These are phyloP conservation scores for Polychaeton citri DNA, from an alignment of 2,329 filamentous ascomycete genomes.

Conservation along the genomic window DNA sequence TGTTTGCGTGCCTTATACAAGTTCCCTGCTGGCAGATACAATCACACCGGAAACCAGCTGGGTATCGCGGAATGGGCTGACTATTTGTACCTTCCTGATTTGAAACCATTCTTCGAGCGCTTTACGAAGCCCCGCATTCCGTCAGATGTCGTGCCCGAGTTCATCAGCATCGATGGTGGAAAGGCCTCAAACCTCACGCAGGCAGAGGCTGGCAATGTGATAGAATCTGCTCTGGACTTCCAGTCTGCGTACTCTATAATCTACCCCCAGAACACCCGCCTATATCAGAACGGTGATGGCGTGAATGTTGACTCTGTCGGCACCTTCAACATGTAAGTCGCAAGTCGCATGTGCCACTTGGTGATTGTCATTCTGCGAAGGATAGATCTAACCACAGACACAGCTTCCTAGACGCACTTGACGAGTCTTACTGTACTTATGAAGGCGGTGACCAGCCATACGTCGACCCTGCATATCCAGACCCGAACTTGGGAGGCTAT, in stretches of 20 bases:
- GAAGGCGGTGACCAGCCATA: slow-evolving; percentile 9
- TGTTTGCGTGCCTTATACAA: slow-evolving; percentile 13
- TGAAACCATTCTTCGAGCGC: slow-evolving; percentile 11
- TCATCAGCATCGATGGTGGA: slow-evolving; percentile 13
- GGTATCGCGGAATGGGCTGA: slow-evolving; percentile 12
- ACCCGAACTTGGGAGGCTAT: slow-evolving; percentile 5
- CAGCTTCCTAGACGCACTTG: background rate
- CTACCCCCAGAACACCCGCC: slow-evolving; percentile 10
- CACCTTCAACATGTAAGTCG: slow-evolving; percentile 5
- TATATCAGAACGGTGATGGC: slow-evolving; percentile 11
- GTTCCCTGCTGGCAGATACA: slow-evolving; percentile 8
- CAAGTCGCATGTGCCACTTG: no score
- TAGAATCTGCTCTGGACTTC: slow-evolving; percentile 11
- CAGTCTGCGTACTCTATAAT: slow-evolving; percentile 11
- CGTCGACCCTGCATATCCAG: slow-evolving; percentile 7
- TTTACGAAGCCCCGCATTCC: slow-evolving; percentile 12
- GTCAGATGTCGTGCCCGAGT: slow-evolving; percentile 9
- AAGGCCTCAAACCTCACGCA: slow-evolving; percentile 8
- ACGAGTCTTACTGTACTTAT: slow-evolving; percentile 10
- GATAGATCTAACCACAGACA: no score
- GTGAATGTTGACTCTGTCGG: slow-evolving; percentile 7
- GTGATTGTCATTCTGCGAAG: slow-evolving; percentile 6
- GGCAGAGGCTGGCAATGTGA: slow-evolving; percentile 4
- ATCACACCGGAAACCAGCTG: slow-evolving; percentile 8
- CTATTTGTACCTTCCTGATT: slow-evolving; percentile 10